phyloP scores from a whole-genome alignment of 176 grass and related monocot species.

The Chrysopogon serrulatus region DNA sequence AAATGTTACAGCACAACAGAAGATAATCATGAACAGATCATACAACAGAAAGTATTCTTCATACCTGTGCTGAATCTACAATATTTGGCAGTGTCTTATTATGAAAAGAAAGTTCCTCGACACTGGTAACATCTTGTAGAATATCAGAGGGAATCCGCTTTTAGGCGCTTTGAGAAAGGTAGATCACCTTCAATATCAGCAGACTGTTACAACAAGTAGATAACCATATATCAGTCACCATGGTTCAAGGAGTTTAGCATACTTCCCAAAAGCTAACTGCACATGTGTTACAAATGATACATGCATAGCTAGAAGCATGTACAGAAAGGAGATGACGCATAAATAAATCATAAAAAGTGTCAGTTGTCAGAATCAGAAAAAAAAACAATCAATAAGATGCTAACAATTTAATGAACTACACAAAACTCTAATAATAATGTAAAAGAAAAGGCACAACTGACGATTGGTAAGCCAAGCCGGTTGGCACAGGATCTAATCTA shows the following conservation, averaged over 20 bases:
- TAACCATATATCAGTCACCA: constrained; percentile 28
- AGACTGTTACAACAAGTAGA: constrained; percentile 33
- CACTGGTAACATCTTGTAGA: constrained; percentile 80
- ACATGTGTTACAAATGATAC: neutral
- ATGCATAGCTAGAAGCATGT: neutral
- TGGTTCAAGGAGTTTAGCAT: constrained; percentile 10
- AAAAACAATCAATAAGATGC: neutral
- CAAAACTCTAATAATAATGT: neutral
- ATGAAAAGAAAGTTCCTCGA: constrained; percentile 88
- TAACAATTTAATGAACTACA: neutral
- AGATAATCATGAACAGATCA: neutral
- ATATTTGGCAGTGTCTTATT: constrained; percentile 57
- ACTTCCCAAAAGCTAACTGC: constrained; percentile 1
- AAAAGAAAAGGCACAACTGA: neutral
- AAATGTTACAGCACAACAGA: neutral
- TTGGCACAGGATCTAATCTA: neutral
- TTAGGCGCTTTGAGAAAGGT: constrained; percentile 74
- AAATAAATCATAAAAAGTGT: neutral
- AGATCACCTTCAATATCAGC: constrained; percentile 67
- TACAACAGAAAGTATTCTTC: constrained; percentile 14
- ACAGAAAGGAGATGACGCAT: neutral
- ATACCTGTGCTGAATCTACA: constrained; percentile 69
- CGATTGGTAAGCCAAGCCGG: neutral
- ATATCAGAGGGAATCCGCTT: constrained; percentile 75
- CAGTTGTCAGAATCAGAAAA: neutral